Base-by-base conservation (phyloP, 805 yeast genomes). In the Pichia membranifaciens region DNA sequence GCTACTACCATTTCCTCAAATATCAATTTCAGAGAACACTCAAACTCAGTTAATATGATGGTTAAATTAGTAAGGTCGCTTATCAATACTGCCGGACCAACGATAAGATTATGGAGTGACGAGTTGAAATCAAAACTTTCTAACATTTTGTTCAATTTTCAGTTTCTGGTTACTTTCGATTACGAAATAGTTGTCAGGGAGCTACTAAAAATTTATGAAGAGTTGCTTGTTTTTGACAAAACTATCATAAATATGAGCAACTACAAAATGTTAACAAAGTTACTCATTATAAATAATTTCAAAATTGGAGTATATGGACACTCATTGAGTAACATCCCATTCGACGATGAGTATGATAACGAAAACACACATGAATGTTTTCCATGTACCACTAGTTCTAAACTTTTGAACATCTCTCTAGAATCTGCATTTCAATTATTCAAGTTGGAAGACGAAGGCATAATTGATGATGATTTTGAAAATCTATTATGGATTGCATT, bases 41-140 rank as follows among this genome's bases (percentile, higher is more conserved):
- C 55, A 21, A 61, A 79, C 34, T 75, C 85, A 0, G 61, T 69
- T 18, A 58, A 68, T 1, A 65, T 72, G 0, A 56, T 81, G 8
- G 68, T 73, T 0, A 69, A 72, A 40, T 66, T 78, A 8, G 49
- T 76, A 9, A 67, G 73, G 48, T 60, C 71, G 4, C 48, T 82
- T 5, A 65, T 80, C 20, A 74, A 73, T 49, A 70, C 72, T 36
- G 55, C 78, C 18, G 90, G 91, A 1, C 91, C 91, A 1, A 74
- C 71, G 48, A 57, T 77, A 12, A 52, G 54, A 4, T 64, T 64
- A 4, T 56, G 78, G 51, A 59, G 61, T 3, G 32, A 49, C 1
- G 45, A 50, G 4, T 47, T 60, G 51, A 68, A 63, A 46, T 57
- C 45, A 37, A 64, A 55, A 46, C 64, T 71, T 47, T 70, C 49